These are phyloP conservation scores for Pythium vanterpoolii DNA, from an alignment of 352 stramenopile species.

Conservation along the genomic window DNA sequence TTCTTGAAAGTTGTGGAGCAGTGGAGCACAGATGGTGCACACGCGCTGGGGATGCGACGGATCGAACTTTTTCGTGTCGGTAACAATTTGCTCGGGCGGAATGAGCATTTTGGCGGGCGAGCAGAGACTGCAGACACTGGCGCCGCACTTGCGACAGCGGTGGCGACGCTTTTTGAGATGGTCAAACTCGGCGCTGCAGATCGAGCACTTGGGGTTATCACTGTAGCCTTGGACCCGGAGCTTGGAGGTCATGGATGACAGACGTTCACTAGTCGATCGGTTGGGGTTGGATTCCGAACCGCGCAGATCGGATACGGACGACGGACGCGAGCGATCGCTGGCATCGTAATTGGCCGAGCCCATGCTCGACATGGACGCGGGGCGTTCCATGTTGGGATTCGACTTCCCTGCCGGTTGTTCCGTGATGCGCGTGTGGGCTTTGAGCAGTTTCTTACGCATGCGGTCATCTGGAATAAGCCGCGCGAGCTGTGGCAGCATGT, in stretches of 20 bases:
- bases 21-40: constrained; percentile 75
- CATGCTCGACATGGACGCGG: constrained; percentile 19
- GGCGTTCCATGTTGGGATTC: constrained; percentile 5
- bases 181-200: constrained; percentile 80
- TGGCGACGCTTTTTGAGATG: constrained; percentile 62
- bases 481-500: constrained; percentile 76
- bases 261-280: constrained; percentile 2
- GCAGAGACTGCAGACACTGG: constrained; percentile 63
- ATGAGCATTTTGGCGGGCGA: constrained; percentile 75
- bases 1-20: constrained; percentile 73
- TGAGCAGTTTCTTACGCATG: constrained; percentile 72
- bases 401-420: neutral
- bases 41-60: constrained; percentile 71
- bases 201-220: constrained; percentile 64
- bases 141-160: constrained; percentile 71
- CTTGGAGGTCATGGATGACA: constrained; percentile 26
- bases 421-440: constrained; percentile 41
- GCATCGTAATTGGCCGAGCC: constrained; percentile 3
- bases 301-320: constrained; percentile 32
- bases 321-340: constrained; percentile 26
- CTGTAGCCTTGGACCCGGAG: constrained; percentile 38
- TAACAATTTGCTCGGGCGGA: constrained; percentile 56
- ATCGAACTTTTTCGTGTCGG: constrained; percentile 62
- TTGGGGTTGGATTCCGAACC: constrained; percentile 6
- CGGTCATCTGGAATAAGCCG: constrained; percentile 75